Base-by-base conservation (phyloP, 129 eudicot species). In the Centrapalus pauciflorus region DNA sequence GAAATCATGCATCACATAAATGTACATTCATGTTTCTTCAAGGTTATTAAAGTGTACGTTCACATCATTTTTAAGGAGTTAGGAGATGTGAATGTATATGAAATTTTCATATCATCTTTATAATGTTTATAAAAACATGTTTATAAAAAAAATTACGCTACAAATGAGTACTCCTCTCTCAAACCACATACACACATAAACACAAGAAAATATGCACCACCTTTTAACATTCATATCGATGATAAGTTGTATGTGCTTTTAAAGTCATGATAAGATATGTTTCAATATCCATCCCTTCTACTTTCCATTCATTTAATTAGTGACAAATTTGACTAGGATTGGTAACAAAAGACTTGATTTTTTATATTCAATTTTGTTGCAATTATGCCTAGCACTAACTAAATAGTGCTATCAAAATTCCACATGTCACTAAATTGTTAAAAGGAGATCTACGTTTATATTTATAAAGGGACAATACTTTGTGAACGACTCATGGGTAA, bases 181-280 rank as follows among this genome's bases (percentile, higher is more conserved):
- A n/a, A n/a, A n/a, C n/a, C n/a, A 59, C 17, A 59, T 26, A 62
- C 40, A 26, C 23, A 51, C 37, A 55, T 26, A 58, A 1, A 65
- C 33, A 13, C 62, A 43, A 70, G 11, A 70, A 48, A 46, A 58
- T 72, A 35, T 72, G 52, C 34, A 51, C 71, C 77, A 73, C 38
- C 46, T 71, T 73, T 72, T 72, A 51, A 17, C 57, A 4, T 73
- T 27, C 64, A 52, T 51, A 27, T 33, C 4, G 71, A 21, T 73
- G 77, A 73, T 73, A 73, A 73, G 77, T 63, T 57, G 71, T 63
- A 26, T 38, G 27, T 25, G 30, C n/a, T 63, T 73, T 63, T 73
- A 73, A 73, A 73, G 71, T 73, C 71, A 27, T 38, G 77, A 73
- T 72, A 72, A 72, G 77, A 73, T 73, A 72, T 62, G 70, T 20